Base-by-base conservation (phyloP, 2,329 filamentous ascomycete species). In the Cladosporium sp. region DNA sequence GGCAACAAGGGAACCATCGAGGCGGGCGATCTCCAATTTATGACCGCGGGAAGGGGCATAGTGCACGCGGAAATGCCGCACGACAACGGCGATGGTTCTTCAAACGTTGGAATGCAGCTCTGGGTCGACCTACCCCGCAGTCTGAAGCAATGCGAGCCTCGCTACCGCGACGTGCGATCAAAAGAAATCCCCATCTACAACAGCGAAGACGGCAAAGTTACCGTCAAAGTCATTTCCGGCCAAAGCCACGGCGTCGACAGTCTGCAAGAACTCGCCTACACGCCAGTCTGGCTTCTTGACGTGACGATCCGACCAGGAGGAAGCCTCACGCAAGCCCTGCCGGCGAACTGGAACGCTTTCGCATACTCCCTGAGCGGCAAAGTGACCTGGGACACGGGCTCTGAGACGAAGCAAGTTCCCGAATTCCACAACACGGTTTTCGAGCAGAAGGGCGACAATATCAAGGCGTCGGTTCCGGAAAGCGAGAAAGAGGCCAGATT, bases 41-140 rank as follows among this genome's bases (percentile, higher is more conserved):
- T 97, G 93, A 96, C 92, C 0, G 92, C 92, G 1, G 92, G 92
- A 3, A 76, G 79, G 16, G 92, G 92, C 36, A 94, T 97, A 61
- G 86, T 96, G 69, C 93, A 97, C 69, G 88, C 91, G 32, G 92
- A 97, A 71, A 96, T 97, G 90, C 92, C 92, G 8, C 79, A 81
- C 49, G 82, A 87, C 63, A 88, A 89, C 65, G 67, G 77, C 1
- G 87, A 93, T 65, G 88, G 88, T 43, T 80, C 76, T 50, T 74
- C 85, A 52, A 95, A 91, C 67, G 78, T 94, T 48, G 92, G 92
- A 29, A 80, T 97, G 72, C 93, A 97, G 73, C 77, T 97, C 18
- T 97, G 93, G 92, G 91, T 97, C 40, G 92, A 97, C 66, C 74
- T 97, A 9, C 92, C 93, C 5, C 72, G 82, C 62, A 70, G 84